Base-by-base conservation (phyloP, 1,284 basidiomycete species). In the Athelia sp. region DNA sequence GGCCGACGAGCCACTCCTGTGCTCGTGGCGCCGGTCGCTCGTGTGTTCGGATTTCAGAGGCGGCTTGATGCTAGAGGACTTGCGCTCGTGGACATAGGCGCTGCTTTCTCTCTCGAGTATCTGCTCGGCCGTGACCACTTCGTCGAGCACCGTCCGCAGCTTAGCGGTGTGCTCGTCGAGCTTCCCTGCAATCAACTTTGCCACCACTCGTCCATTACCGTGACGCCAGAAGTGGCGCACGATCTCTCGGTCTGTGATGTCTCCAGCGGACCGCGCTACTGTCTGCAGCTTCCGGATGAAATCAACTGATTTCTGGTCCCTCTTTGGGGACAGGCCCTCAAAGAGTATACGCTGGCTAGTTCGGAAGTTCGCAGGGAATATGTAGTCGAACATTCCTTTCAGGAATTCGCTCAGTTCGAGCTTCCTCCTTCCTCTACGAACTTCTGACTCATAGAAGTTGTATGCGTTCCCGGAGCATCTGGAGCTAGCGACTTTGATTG, bases 271-370 rank as follows among this genome's bases (percentile, higher is more conserved):
- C 9, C 48, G 21, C 0, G 49, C 49, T 0, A 53, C 2, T 17
- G 47, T 21, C 0, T 34, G 22, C 0, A 53, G 17, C 0, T 24
- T 3, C 0, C 32, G 1, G 0, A 53, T 9, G 13, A 43, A 51
- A 6, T 53, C 50, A 1, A 24, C 6, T 0, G 50, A 43, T 0
- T 35, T 22, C 4, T 26, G 21, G 2, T 1, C 1, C n/a, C n/a
- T n/a, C 0, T 49, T 50, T 17, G 50, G 50, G 1, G 13, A 9
- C 13, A 49, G 48, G 0, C 18, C 19, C 0, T 46, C 17, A 17
- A 53, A 51, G 10, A 34, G 29, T 3, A 48, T 35, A 4, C 34
- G 2, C 32, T 52, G 51, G 14, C 45, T 43, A 48, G 47, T 50
- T 2, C 23, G 45, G 42, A 50, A 50, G n/a, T 52, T 44, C 4